These are phyloP conservation scores for Hypholoma sublateritium DNA, from an alignment of 768 basidiomycete species.

Conservation along the genomic window DNA sequence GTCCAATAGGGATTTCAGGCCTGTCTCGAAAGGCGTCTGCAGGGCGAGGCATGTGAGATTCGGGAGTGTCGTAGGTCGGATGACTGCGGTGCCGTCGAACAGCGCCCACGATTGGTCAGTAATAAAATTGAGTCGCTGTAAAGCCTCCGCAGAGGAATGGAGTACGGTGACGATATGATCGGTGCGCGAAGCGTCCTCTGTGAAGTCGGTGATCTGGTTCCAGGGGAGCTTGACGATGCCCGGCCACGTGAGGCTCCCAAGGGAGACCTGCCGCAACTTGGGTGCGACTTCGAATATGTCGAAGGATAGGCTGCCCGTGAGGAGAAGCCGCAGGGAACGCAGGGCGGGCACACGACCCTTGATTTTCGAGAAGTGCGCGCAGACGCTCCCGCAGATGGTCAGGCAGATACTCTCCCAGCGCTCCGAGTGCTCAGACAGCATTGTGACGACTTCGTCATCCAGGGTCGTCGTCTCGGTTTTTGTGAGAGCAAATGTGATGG, in stretches of 20 bases:
- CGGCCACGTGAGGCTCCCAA: conserved; percentile 4
- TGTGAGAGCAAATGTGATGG: conserved; percentile 11
- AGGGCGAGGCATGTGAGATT: conserved; percentile 5
- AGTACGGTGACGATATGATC: conserved; percentile 5
- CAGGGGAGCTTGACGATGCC: conserved; percentile 14
- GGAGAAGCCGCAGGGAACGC: conserved; percentile 9
- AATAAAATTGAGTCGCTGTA: conserved; percentile 11
- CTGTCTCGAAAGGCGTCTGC: conserved; percentile 1
- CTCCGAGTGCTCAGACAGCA: conserved; percentile 16
- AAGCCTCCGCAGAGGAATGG: conserved; percentile 1
- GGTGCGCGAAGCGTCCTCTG: conserved; percentile 8
- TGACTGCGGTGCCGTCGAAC: conserved; percentile 1
- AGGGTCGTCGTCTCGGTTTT: background rate
- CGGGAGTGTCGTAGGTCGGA: conserved; percentile 4
- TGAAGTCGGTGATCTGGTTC: conserved; percentile 13
- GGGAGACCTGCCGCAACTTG: conserved; percentile 9
- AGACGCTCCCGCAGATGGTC: conserved; percentile 11
- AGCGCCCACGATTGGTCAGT: conserved; percentile 8
- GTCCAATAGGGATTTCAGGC: background rate
- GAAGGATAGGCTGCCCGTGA: conserved; percentile 6
- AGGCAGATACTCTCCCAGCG: conserved; percentile 15
- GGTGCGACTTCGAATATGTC: conserved; percentile 17
- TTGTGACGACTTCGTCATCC: conserved; percentile 8
- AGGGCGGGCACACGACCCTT: conserved; percentile 14
- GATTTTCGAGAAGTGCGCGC: conserved; percentile 10